These are phyloP conservation scores for Termitomyces sp. DNA, from an alignment of 768 basidiomycete genomes.

Conservation along the genomic window DNA sequence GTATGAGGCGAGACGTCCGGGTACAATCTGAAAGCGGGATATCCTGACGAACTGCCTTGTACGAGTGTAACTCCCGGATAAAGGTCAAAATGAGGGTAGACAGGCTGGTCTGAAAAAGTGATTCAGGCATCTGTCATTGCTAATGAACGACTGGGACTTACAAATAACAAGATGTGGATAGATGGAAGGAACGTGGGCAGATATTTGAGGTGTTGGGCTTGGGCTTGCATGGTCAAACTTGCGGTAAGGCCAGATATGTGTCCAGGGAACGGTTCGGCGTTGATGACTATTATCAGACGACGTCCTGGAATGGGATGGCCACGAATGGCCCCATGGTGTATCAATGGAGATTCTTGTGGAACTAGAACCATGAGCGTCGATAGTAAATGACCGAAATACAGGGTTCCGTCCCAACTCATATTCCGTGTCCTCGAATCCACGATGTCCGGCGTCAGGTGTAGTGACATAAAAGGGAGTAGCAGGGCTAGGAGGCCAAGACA, in stretches of 20 bases:
- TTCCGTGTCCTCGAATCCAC: slow-evolving; percentile 24
- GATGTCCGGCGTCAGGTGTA: slow-evolving; percentile 39
- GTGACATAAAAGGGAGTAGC: slow-evolving; percentile 29
- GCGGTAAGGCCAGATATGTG: too few relatives aligned
- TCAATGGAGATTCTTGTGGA: background rate
- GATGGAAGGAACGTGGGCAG: slow-evolving; percentile 12
- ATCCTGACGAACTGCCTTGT: background rate
- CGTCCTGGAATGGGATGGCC: too few relatives aligned
- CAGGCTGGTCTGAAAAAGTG: slow-evolving; percentile 23
- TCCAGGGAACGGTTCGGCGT: too few relatives aligned
- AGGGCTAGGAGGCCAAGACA: slow-evolving; percentile 38
- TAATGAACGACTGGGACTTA: background rate
- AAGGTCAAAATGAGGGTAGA: slow-evolving; percentile 31
- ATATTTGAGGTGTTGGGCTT: slow-evolving; percentile 14
- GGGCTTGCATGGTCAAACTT: too few relatives aligned
- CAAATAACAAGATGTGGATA: slow-evolving; percentile 17
- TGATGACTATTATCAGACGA: too few relatives aligned
- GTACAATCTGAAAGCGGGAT: background rate
- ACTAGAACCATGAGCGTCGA: background rate
- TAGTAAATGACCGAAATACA: slow-evolving; percentile 28
- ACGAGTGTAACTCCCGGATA: background rate
- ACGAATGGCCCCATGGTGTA: slow-evolving; percentile 17
- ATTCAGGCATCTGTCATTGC: slow-evolving; percentile 6
- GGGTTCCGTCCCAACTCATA: background rate
- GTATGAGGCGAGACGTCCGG: background rate